Evolutionary conservation across 2,329 filamentous ascomycete species (phyloP), one percentile per base, ranked within the genome.

Genomic region (Epichloe aotearoae): DNA sequence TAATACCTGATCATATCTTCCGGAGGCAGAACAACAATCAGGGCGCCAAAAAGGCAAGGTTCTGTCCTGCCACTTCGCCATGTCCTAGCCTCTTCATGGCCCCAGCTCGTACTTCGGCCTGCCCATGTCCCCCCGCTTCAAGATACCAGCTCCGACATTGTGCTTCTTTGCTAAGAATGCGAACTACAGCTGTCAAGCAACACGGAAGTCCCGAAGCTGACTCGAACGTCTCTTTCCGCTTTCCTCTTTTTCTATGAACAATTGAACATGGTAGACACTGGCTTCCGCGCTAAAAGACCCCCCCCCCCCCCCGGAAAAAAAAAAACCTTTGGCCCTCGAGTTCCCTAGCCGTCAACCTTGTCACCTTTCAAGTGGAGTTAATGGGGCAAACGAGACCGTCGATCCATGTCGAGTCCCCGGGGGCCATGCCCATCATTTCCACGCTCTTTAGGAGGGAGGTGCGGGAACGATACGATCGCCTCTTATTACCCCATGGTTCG

Each of bases 401-500:
- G 26, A 30, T 3, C 26, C 8, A 30, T 30, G 26, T 30, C 26
- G 26, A 11, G 2, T 10, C 26, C 11, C 26, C 17, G 39, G 15
- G 15, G 39, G 39, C 39, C 19, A 17, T 41, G 39, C 39, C 39
- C 19, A 23, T 23, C 39, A 8, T 41, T 14, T 8, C n/a, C 39
- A 23, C 5, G 23, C 5, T 23, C 10, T 30, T n/a, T 43, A 53
- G 46, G 54, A 56, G 53, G 59, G 60, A 62, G 61, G 61, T 64
- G 61, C 61, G 62, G 62, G 62, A 64, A 45, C 52, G 52, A 52
- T 52, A 52, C 60, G 62, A 64, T 64, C 61, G 60, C 56, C 58
- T 15, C 40, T 17, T 40, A 50, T 17, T 40, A 50, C 50, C 47
- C 47, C 52, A 50, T 46, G 52, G 34, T 49, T 30, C 46, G 23